Conservation (phyloP, 257 asterid genomes). For the Petunia axillaris region DNA sequence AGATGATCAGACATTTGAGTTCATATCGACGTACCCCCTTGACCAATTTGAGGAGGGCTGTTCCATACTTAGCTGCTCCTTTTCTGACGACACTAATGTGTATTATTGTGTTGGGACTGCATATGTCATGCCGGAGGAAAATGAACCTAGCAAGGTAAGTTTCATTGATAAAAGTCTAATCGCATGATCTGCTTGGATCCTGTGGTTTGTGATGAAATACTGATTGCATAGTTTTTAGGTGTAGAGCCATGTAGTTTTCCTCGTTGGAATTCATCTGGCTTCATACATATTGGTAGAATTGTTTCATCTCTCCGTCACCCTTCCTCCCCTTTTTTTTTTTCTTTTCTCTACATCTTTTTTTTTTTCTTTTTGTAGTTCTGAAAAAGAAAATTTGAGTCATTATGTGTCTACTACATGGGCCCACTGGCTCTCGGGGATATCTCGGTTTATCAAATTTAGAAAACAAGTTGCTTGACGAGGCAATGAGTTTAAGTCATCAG, state of each 20-base stretch:
- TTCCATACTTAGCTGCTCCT: conserved; percentile 95
- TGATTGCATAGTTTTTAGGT: not conserved
- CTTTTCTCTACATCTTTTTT: too few relatives aligned
- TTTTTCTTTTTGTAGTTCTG: too few relatives aligned
- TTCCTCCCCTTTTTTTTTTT: too few relatives aligned
- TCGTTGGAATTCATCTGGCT: not conserved
- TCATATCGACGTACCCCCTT: conserved; percentile 77
- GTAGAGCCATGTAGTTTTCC: conserved; percentile 1
- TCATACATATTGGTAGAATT: not conserved
- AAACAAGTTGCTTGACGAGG: not conserved
- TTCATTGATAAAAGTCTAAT: not conserved
- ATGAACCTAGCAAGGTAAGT: conserved; percentile 87
- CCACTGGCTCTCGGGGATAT: too few relatives aligned
- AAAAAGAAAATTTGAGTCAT: too few relatives aligned
- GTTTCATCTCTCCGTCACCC: not conserved
- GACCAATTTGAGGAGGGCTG: conserved; percentile 91
- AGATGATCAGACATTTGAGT: conserved; percentile 96
- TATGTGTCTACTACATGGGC: too few relatives aligned
- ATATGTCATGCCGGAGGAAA: conserved; percentile 93
- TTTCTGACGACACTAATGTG: conserved; percentile 82
- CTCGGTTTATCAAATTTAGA: too few relatives aligned
- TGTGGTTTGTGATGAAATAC: conserved; percentile 10
- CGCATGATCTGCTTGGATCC: not conserved
- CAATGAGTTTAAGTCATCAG: not conserved
- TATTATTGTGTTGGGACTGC: conserved; percentile 98